Evolutionary conservation across 176 grass and related monocot genomes (phyloP), one percentile per base, ranked within the genome.

Genomic region (Elaeis guineensis): DNA sequence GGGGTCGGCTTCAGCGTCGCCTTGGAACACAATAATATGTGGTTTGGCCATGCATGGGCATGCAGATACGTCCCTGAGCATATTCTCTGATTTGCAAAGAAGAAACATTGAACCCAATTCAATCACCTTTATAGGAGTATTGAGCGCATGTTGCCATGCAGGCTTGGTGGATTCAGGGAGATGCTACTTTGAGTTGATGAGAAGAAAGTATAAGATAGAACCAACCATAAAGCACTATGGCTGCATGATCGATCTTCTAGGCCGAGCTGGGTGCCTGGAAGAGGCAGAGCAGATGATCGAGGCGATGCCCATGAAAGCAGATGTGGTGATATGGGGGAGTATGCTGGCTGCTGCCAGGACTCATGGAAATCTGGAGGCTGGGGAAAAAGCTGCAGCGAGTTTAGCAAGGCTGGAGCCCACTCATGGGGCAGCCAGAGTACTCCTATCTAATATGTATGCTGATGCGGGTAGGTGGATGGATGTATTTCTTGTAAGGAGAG

Each of bases 181-280:
- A 30, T 69, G 28, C 28, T 72, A 89, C 62, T 89, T 95, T 7
- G 70, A 86, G 32, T 53, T 62, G 24, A 89, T 89, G 89, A 82
- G 28, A 30, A 30, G 5, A 5, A 7, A 30, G 28, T 30, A 30
- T 6, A 30, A 30, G 28, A 30, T 95, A 48, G 69, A 77, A 17
- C 90, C 79, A 6, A 85, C 82, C 32, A 83, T 89, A 53, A 89
- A 95, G 71, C 90, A 95, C 69, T 95, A 95, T 28, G 90, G 90
- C 53, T 95, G 90, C 70, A 89, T 95, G 79, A 66, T 89, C 59
- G 79, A 89, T 77, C 82, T 95, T 54, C 79, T 95, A 52, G 72
- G 81, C 54, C 81, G 85, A 58, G 89, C 89, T 29, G 85, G 89
- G n/a, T 76, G 78, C 18, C 65, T 95, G 54, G 76, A 95, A 70